A percentile compares a stretch with the other conserved stretches of the same genome.
These are phyloP conservation scores for Nothopassalora personata DNA, from an alignment of 2,329 filamentous ascomycete species.

Conservation along the genomic window DNA sequence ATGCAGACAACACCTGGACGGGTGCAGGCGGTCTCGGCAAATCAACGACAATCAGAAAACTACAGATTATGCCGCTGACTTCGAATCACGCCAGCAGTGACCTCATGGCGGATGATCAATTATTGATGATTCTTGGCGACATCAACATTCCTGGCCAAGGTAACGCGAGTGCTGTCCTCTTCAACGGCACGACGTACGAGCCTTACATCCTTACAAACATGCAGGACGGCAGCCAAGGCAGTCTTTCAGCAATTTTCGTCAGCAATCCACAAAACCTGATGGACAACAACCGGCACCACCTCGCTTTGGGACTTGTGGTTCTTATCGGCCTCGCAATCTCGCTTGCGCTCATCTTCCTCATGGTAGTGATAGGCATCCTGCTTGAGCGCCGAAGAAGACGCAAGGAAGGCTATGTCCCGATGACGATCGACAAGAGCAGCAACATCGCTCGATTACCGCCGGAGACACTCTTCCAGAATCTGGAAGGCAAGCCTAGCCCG, in stretches of 20 bases:
- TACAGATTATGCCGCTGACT: slow-evolving; percentile 74
- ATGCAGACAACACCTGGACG: slow-evolving; percentile 63
- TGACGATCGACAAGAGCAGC: slow-evolving; percentile 42
- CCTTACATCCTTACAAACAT: slow-evolving; percentile 78
- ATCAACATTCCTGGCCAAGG: slow-evolving; percentile 72
- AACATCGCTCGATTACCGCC: slow-evolving; percentile 50
- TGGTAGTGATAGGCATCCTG: slow-evolving; percentile 69
- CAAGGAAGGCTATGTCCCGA: slow-evolving; percentile 74
- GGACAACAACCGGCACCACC: slow-evolving; percentile 44
- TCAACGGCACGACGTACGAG: slow-evolving; percentile 71
- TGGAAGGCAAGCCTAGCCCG: slow-evolving; percentile 23
- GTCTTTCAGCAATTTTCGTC: slow-evolving; percentile 75
- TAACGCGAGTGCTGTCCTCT: slow-evolving; percentile 77
- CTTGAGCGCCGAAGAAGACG: slow-evolving; percentile 71
- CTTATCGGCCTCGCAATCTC: slow-evolving; percentile 76
- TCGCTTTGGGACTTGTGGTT: slow-evolving; percentile 72
- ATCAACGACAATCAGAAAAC: slow-evolving; percentile 65
- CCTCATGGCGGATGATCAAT: slow-evolving; percentile 61
- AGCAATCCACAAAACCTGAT: slow-evolving; percentile 72
- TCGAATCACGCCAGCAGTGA: slow-evolving; percentile 60
- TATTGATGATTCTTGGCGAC: slow-evolving; percentile 78
- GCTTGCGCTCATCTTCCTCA: slow-evolving; percentile 68
- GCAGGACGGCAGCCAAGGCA: slow-evolving; percentile 59
- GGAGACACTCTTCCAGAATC: slow-evolving; percentile 27
- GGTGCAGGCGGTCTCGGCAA: slow-evolving; percentile 60